Base-by-base conservation (phyloP, 805 yeast genomes). In the Cyberlindnera mrakii region DNA sequence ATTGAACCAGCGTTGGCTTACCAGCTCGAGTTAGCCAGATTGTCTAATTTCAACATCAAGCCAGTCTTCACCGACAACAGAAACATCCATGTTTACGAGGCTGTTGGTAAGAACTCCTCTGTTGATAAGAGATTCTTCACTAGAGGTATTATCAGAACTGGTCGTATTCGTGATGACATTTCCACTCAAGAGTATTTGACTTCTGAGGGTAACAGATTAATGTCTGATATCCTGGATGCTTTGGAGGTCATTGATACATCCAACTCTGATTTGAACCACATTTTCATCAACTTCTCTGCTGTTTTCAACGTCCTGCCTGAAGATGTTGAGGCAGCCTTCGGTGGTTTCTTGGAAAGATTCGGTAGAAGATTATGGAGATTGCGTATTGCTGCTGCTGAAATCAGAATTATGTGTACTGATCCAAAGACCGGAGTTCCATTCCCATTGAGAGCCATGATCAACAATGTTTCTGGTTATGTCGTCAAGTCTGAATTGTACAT, bases 1-100 rank as follows among this genome's bases (percentile, higher is more conserved):
- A 89, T 93, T 55, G 98, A 93, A 67, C 99, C 99, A 19, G 96
- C 98, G 34, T 74, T 91, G 58, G 98, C 99, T 41, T 93, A 81
- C 85, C 99, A 93, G 72, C 77, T 93, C 54, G 99, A 93, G 69
- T 75, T 93, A 50, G 91, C 87, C 58, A 82, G 98, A 70, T 75
- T 93, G 67, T 87, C 95, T 36, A 95, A 93, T 72, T 93, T 93
- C 71, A 82, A 87, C 70, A 87, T 91, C 68, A 88, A 84, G 64
- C 98, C 96, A 41, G 86, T 91, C 43, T 85, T 86, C 71, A 86
- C 96, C 46, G 97, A 90, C 66, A 93, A 93, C 75, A 82, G 98
- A 71, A 90, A 91, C 72, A 86, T 93, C 51, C 99, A 93, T 61
- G 97, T 95, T 41, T 93, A 93, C 60, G 96, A 90, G 71, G 98